phyloP scores from a whole-genome alignment of 306 rosid genomes.

The Vigna mungo region DNA sequence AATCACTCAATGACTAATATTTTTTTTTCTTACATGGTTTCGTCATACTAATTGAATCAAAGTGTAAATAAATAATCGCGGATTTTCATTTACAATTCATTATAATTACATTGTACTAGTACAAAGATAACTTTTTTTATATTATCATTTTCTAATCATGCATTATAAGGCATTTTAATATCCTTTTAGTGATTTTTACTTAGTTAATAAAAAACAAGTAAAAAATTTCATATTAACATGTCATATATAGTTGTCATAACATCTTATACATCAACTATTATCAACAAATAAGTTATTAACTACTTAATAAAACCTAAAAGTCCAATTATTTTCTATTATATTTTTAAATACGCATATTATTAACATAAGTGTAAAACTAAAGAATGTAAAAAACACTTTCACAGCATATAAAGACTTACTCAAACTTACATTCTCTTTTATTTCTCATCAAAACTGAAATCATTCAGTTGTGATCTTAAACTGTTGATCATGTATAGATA shows the following conservation, averaged over 20 bases:
- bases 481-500: neutral
- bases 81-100: neutral
- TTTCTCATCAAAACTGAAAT: too few relatives aligned
- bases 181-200: neutral
- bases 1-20: neutral
- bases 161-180: neutral
- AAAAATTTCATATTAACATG: neutral
- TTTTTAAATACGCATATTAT: too few relatives aligned
- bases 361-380: too few relatives aligned
- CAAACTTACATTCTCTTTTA: too few relatives aligned
- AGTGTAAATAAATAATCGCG: neutral
- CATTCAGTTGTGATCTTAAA: neutral
- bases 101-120: neutral
- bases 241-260: too few relatives aligned
- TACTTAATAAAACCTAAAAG: too few relatives aligned
- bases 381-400: too few relatives aligned
- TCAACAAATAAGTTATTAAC: too few relatives aligned
- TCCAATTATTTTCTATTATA: too few relatives aligned
- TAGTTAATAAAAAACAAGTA: neutral
- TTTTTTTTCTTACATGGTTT: neutral
- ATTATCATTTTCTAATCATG: neutral
- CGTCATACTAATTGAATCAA: neutral
- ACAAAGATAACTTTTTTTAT: neutral
- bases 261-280: too few relatives aligned
- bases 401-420: too few relatives aligned